phyloP scores from a whole-genome alignment of 805 yeast species.

The Zygoascus bituminiphila region DNA sequence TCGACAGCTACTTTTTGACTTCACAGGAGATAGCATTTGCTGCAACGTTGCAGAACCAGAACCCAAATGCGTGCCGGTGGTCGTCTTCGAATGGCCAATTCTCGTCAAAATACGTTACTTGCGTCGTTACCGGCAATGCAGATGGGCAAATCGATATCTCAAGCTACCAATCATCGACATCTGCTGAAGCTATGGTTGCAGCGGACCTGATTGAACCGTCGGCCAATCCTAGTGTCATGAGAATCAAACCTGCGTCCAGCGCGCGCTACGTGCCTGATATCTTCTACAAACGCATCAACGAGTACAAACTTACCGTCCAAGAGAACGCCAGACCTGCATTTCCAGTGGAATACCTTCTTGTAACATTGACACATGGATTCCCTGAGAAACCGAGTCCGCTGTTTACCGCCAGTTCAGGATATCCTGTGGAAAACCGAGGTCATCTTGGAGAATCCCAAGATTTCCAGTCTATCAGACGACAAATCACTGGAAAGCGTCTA shows the following conservation, averaged over 20 bases:
- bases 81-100: conserved; percentile 48
- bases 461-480: conserved; percentile 42
- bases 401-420: conserved; percentile 36
- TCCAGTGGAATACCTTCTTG: conserved; percentile 84
- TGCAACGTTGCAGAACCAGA: conserved; percentile 60
- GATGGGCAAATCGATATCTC: conserved; percentile 84
- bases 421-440: conserved; percentile 76
- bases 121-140: conserved; percentile 85
- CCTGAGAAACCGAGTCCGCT: conserved; percentile 51
- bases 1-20: conserved; percentile 80
- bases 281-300: conserved; percentile 74
- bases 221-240: conserved; percentile 82
- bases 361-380: conserved; percentile 88
- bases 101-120: conserved; percentile 88
- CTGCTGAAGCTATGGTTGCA: conserved; percentile 78
- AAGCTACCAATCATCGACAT: conserved; percentile 80
- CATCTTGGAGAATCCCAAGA: conserved; percentile 70
- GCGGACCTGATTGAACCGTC: conserved; percentile 84
- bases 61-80: conserved; percentile 58
- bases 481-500: conserved; percentile 32
- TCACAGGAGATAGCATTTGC: conserved; percentile 84
- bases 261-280: conserved; percentile 91
- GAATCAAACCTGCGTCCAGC: conserved; percentile 63
- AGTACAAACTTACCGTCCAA: conserved; percentile 82
- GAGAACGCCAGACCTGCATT: conserved; percentile 83